phyloP scores from a whole-genome alignment of 2,329 filamentous ascomycete genomes.

The Colletotrichum musae region DNA sequence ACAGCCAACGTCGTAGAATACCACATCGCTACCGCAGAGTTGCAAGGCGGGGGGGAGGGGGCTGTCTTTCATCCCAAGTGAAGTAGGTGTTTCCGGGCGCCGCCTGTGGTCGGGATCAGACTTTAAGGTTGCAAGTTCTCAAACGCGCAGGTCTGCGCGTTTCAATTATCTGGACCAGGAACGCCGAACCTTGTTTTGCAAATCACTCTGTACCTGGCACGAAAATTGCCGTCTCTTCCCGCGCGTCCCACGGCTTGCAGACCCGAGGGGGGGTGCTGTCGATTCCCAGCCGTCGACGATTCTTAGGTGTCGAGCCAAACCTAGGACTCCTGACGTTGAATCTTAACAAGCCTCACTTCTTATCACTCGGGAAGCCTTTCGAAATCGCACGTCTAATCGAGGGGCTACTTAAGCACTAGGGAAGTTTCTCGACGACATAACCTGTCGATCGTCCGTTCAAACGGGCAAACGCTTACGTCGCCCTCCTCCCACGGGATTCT shows the following conservation, averaged over 20 bases:
- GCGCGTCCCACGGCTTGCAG: conserved; percentile 1
- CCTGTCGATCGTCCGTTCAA: not conserved
- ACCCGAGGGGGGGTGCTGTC: no score
- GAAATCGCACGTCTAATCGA: not conserved
- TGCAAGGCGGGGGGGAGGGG: not conserved
- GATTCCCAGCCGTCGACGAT: not conserved
- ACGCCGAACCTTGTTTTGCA: conserved; percentile 9
- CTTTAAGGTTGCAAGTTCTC: conserved; percentile 30
- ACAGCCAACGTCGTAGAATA: conserved; percentile 20
- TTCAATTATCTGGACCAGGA: conserved; percentile 28
- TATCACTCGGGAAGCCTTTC: not conserved
- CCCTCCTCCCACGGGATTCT: not conserved
- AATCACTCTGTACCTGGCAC: not conserved
- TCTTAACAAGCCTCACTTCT: not conserved
- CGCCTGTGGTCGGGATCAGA: conserved; percentile 11
- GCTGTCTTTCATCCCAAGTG: conserved; percentile 18
- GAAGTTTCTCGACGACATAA: not conserved
- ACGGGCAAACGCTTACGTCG: conserved; percentile 3
- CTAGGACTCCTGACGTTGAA: not conserved
- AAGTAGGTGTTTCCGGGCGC: not conserved
- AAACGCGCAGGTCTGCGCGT: conserved; percentile 32
- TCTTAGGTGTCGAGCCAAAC: not conserved
- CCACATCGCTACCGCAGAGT: not conserved
- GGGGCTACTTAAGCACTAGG: not conserved
- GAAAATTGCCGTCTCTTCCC: not conserved